Evolutionary conservation across 2,329 filamentous ascomycete species (phyloP), one percentile per base, ranked within the genome.

Genomic region (Colletotrichum musae): DNA sequence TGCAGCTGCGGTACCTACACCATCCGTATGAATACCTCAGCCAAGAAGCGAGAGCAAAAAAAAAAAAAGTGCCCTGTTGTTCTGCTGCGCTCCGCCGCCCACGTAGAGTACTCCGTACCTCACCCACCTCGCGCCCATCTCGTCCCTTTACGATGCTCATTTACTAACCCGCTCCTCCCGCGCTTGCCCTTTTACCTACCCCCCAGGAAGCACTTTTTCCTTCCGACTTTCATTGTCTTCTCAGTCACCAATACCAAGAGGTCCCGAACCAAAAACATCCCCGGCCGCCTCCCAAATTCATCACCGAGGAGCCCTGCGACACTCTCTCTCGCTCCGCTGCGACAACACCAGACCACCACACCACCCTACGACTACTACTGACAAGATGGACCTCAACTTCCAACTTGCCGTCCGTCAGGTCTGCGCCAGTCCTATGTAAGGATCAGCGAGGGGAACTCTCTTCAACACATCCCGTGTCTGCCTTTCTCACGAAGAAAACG

Each of bases 311-410:
- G 36, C 36, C 62, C 28, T 56, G 51, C 51, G 48, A 32, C 66
- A 32, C 66, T 50, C 48, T 56, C 50, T 15, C 43, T 54, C 32
- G n/a, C 62, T 47, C 26, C 54, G 45, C 26, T 58, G 61, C 56
- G 51, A 47, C 43, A 59, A n/a, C 18, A 36, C 51, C 45, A 45
- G 32, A 57, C 43, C 16, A 54, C 36, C 59, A 24, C 41, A 63
- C 43, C 45, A 45, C 28, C 32, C 16, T 26, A 45, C 28, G 32
- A 43, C 61, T 58, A 43, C 61, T 58, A 53, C 59, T 67, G 70
- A 71, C 70, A 71, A 71, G 70, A 71, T 71, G 70, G 70, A 70
- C 45, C 51, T 64, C 65, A 64, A 69, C 45, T 28, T 70, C 70
- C 70, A 71, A 70, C 70, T 70, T 71, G 70, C 70, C 70, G 63